A percentile compares a stretch with the other conserved stretches of the same genome.
These are phyloP conservation scores for Lentinula sp. DNA, from an alignment of 768 basidiomycete genomes.

Conservation along the genomic window DNA sequence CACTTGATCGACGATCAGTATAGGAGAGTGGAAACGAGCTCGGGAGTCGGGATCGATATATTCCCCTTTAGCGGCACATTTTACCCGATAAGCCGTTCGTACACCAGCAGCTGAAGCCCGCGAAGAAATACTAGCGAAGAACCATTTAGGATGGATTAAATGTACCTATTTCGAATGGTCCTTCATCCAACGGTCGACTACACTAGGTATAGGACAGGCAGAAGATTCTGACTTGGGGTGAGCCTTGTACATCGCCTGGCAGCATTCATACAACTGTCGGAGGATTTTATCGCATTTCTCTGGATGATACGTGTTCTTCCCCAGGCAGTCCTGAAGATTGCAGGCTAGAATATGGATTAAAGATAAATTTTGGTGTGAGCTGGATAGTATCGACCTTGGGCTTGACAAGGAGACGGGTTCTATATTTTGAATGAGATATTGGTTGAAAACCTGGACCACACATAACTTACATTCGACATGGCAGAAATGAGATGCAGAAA, in stretches of 20 bases:
- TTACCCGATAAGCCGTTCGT: neutral
- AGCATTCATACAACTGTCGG: constrained; percentile 55
- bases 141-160: neutral
- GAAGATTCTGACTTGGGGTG: constrained; percentile 41
- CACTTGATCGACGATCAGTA: neutral
- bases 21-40: too few relatives aligned
- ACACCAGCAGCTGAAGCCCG: neutral
- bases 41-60: too few relatives aligned
- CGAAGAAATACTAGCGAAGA: neutral
- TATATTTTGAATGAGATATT: neutral
- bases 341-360: constrained; percentile 39
- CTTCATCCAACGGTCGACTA: constrained; percentile 56
- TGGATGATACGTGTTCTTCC: constrained; percentile 56
- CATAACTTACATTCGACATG: neutral
- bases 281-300: constrained; percentile 54
- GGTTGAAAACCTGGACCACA: neutral
- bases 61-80: too few relatives aligned
- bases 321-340: constrained; percentile 54
- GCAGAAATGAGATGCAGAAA: neutral
- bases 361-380: too few relatives aligned
- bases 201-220: constrained; percentile 51
- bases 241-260: constrained; percentile 49
- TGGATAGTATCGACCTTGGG: neutral
- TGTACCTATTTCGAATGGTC: constrained; percentile 28
- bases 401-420: neutral